A percentile compares a stretch with the other conserved stretches of the same genome.
Conservation (phyloP, 2,329 filamentous ascomycete species). For the Graphilbum fragrans region DNA sequence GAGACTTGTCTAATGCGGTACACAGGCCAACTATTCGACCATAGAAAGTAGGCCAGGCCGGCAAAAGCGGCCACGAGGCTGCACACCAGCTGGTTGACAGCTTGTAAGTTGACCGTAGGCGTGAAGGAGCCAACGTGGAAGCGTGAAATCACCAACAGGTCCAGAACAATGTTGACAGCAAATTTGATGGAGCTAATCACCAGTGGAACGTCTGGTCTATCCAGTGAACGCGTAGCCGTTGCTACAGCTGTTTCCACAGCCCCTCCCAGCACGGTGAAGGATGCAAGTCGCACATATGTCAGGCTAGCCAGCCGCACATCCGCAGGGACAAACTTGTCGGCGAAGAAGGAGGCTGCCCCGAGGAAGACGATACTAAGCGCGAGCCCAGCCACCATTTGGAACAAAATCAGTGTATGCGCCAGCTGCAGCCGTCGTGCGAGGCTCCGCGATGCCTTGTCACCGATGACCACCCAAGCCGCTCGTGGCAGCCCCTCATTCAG, state of each 20-base stretch:
- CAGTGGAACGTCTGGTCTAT: conserved; percentile 57
- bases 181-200: conserved; percentile 54
- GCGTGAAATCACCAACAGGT: conserved; percentile 53
- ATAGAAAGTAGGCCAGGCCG: conserved; percentile 50
- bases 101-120: conserved; percentile 53
- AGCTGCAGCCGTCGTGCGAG: conserved; percentile 40
- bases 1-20: too few species aligned
- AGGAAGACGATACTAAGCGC: conserved; percentile 49
- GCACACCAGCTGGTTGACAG: conserved; percentile 49
- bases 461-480: conserved; percentile 57
- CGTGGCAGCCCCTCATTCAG: conserved; percentile 62
- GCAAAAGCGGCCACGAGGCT: conserved; percentile 39
- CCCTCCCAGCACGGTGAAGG: conserved; percentile 49
- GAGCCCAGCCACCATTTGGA: conserved; percentile 44
- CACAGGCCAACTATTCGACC: conserved; percentile 24
- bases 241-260: conserved; percentile 52
- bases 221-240: conserved; percentile 49
- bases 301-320: conserved; percentile 44
- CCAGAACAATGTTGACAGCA: conserved; percentile 52
- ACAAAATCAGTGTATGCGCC: conserved; percentile 49
- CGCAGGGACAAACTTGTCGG: conserved; percentile 48
- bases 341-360: conserved; percentile 39
- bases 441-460: conserved; percentile 44
- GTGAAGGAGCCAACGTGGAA: conserved; percentile 43
- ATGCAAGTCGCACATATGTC: conserved; percentile 51